These are phyloP conservation scores for Cadophora gregata DNA, from an alignment of 2,329 filamentous ascomycete genomes.

Conservation along the genomic window DNA sequence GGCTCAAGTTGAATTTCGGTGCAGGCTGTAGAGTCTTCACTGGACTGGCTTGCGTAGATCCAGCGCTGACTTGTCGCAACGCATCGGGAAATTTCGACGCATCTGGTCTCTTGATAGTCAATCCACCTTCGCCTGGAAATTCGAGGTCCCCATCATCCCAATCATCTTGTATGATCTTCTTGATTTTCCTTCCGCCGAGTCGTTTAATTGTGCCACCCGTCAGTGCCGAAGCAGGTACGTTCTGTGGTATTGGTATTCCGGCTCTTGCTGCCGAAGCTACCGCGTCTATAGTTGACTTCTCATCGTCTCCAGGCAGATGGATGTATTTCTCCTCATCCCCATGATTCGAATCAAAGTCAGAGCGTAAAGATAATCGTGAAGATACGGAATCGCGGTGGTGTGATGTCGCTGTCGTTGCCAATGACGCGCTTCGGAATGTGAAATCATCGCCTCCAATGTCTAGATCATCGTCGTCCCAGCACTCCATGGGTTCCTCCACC, in stretches of 20 bases:
- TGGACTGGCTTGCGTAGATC: slow-evolving; percentile 60
- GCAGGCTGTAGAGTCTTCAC: slow-evolving; percentile 49
- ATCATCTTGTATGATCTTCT: slow-evolving; percentile 79
- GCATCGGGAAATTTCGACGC: slow-evolving; percentile 69
- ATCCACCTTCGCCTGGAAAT: slow-evolving; percentile 62
- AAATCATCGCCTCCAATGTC: slow-evolving; percentile 72
- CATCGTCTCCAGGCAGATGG: slow-evolving; percentile 82
- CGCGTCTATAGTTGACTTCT: slow-evolving; percentile 81
- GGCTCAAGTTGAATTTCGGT: slow-evolving; percentile 41
- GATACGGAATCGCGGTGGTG: slow-evolving; percentile 79
- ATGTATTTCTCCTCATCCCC: slow-evolving; percentile 91
- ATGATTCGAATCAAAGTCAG: slow-evolving; percentile 76
- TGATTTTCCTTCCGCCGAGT: slow-evolving; percentile 76
- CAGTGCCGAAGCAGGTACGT: slow-evolving; percentile 86
- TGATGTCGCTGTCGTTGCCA: slow-evolving; percentile 51
- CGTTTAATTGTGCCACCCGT: slow-evolving; percentile 93
- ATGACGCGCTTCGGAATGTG: slow-evolving; percentile 57
- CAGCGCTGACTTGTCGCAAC: slow-evolving; percentile 64
- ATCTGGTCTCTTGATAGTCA: slow-evolving; percentile 70
- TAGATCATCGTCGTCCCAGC: slow-evolving; percentile 81
- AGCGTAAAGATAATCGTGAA: slow-evolving; percentile 81
- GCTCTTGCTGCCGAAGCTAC: slow-evolving; percentile 87
- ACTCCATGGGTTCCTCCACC: slow-evolving; percentile 69
- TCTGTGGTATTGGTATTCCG: slow-evolving; percentile 87
- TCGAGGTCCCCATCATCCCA: slow-evolving; percentile 80